These are phyloP conservation scores for Agastache rugosa DNA, from an alignment of 257 asterid species.

Conservation along the genomic window DNA sequence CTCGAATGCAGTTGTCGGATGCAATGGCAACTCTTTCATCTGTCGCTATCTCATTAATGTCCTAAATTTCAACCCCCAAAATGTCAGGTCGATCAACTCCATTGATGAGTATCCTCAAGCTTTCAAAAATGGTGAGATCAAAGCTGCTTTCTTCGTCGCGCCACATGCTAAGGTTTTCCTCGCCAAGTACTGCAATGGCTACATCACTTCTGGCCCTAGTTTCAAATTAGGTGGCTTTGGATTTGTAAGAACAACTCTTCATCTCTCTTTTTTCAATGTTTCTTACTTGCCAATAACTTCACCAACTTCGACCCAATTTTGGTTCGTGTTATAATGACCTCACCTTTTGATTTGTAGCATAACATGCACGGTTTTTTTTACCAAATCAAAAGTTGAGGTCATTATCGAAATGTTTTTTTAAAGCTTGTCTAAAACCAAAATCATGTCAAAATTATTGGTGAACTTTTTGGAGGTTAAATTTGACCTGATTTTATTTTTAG, in stretches of 20 bases:
- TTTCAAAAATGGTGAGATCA: constrained; percentile 52
- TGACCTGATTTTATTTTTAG: too few species aligned
- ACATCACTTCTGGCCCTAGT: constrained; percentile 51
- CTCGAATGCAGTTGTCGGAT: constrained; percentile 58
- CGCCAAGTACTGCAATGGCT: constrained; percentile 56
- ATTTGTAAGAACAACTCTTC: constrained; percentile 52
- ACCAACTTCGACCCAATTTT: too few species aligned
- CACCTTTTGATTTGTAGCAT: too few species aligned
- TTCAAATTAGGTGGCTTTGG: constrained; percentile 74
- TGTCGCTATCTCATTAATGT: constrained; percentile 42
- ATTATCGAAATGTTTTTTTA: too few species aligned
- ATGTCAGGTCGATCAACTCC: constrained; percentile 41
- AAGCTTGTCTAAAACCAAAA: too few species aligned
- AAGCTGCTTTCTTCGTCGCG: constrained; percentile 67
- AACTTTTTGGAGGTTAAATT: too few species aligned
- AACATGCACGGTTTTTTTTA: too few species aligned
- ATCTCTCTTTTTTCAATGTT: neutral
- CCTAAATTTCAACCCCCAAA: constrained; percentile 47
- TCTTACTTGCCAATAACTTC: too few species aligned
- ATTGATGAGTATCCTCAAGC: constrained; percentile 49
- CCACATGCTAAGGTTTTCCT: constrained; percentile 71
- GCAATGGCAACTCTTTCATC: constrained; percentile 58
- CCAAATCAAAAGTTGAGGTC: too few species aligned
- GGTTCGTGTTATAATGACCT: too few species aligned
- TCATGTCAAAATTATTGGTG: too few species aligned